phyloP scores from a whole-genome alignment of 257 asterid species.

The Scutellaria baicalensis region DNA sequence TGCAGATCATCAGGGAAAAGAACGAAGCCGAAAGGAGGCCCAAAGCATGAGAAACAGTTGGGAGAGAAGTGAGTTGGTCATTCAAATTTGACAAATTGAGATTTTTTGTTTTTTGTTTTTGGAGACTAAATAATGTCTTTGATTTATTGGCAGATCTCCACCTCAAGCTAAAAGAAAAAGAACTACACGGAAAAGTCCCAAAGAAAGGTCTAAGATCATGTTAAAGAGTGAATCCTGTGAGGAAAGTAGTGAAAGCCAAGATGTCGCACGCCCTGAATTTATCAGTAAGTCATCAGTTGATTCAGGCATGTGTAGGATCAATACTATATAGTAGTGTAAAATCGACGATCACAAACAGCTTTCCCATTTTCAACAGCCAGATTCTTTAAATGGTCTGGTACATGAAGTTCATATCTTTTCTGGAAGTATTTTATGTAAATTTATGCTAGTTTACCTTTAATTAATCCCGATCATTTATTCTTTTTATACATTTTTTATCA shows the following conservation, averaged over 20 bases:
- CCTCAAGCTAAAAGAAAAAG: conserved; percentile 55
- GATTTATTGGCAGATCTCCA: conserved; percentile 47
- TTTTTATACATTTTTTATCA: not conserved
- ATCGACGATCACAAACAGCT: conserved; percentile 8
- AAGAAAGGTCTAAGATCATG: conserved; percentile 25
- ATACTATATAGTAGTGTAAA: not conserved
- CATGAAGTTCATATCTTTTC: too few species aligned
- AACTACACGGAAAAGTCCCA: conserved; percentile 48
- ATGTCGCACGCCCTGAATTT: conserved; percentile 22
- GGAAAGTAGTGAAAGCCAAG: conserved; percentile 33
- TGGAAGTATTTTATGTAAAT: not conserved
- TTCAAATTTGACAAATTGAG: conserved; percentile 13
- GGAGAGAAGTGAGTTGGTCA: conserved; percentile 44
- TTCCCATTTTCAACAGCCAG: not conserved
- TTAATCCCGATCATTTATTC: not conserved
- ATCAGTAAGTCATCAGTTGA: conserved; percentile 27
- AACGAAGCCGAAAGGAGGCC: conserved; percentile 36
- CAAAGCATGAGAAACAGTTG: conserved; percentile 28
- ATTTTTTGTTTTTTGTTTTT: not conserved
- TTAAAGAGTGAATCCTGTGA: conserved; percentile 27
- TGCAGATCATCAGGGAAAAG: conserved; percentile 57
- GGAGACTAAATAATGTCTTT: conserved; percentile 14
- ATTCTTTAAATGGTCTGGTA: not conserved
- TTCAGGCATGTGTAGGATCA: conserved; percentile 35
- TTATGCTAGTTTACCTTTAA: not conserved